phyloP scores from a whole-genome alignment of 2,329 filamentous ascomycete species.

The Colletotrichum australisinense region DNA sequence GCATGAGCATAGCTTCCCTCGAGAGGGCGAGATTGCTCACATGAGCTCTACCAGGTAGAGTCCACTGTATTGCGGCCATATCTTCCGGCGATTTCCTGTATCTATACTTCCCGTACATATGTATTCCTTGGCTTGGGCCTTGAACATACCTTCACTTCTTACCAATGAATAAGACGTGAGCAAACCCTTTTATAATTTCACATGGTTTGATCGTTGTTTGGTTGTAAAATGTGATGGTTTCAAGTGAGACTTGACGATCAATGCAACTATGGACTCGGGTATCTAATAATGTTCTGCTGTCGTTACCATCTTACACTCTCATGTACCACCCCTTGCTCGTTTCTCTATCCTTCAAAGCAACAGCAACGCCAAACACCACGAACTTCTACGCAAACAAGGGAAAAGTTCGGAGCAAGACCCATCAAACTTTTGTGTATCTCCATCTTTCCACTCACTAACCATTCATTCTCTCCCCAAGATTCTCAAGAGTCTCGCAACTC shows the following conservation, averaged over 20 bases:
- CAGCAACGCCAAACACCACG: background rate
- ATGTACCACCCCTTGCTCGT: background rate
- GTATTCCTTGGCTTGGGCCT: background rate
- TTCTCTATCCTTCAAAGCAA: background rate
- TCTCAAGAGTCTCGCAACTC: slow-evolving; percentile 11
- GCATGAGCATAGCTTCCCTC: background rate
- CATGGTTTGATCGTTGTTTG: background rate
- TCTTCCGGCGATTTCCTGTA: background rate
- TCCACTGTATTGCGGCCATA: background rate
- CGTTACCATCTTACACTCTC: background rate
- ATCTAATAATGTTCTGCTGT: background rate
- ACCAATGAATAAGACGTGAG: background rate
- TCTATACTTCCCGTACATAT: slow-evolving; percentile 9
- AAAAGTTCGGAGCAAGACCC: background rate
- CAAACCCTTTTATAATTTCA: background rate
- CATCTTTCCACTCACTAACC: background rate
- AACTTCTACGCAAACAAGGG: background rate
- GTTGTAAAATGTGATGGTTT: background rate
- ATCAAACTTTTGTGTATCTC: slow-evolving; percentile 21
- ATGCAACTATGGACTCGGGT: background rate
- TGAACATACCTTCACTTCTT: too few species aligned
- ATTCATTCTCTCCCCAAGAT: background rate
- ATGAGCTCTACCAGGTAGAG: background rate
- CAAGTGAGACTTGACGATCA: background rate
- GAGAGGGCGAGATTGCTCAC: background rate